phyloP scores from a whole-genome alignment of 2,329 filamentous ascomycete species.

The Fusarium agapanthi region DNA sequence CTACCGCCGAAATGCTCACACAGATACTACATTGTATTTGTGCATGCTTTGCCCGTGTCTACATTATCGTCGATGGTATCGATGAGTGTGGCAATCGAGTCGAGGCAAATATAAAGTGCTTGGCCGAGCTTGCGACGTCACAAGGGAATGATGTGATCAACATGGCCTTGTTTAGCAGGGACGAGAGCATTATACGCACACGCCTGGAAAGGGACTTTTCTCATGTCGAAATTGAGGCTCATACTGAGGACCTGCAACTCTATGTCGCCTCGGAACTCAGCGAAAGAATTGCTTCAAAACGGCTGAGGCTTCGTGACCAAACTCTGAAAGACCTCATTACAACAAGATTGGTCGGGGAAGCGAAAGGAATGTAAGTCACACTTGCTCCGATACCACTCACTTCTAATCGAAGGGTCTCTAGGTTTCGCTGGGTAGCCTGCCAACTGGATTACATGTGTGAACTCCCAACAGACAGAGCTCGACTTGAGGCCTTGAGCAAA shows the following conservation, averaged over 20 bases:
- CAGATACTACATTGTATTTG: not conserved
- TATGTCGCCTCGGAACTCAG: constrained; percentile 6
- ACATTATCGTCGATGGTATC: not conserved
- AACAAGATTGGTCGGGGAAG: not conserved
- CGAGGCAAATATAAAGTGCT: not conserved
- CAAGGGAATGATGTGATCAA: not conserved
- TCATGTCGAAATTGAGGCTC: constrained; percentile 9
- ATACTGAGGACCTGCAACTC: constrained; percentile 6
- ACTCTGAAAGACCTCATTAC: not conserved
- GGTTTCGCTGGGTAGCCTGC: not conserved
- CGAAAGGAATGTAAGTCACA: not conserved
- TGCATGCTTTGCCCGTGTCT: not conserved
- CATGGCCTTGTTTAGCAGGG: constrained; percentile 7
- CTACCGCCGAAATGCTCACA: not conserved
- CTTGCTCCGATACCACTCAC: not conserved
- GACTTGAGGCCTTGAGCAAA: not conserved
- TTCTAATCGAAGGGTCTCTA: not conserved
- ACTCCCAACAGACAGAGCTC: not conserved
- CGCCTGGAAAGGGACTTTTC: not conserved
- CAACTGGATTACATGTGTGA: not conserved
- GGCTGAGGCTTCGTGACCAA: not conserved
- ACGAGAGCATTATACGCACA: not conserved
- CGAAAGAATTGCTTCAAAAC: not conserved
- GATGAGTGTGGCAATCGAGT: not conserved
- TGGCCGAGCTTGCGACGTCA: not conserved